Percentiles rank a stretch among this genome's conserved stretches.
These are phyloP conservation scores for Plasmopara muralis DNA, from an alignment of 352 stramenopile species.

Conservation along the genomic window DNA sequence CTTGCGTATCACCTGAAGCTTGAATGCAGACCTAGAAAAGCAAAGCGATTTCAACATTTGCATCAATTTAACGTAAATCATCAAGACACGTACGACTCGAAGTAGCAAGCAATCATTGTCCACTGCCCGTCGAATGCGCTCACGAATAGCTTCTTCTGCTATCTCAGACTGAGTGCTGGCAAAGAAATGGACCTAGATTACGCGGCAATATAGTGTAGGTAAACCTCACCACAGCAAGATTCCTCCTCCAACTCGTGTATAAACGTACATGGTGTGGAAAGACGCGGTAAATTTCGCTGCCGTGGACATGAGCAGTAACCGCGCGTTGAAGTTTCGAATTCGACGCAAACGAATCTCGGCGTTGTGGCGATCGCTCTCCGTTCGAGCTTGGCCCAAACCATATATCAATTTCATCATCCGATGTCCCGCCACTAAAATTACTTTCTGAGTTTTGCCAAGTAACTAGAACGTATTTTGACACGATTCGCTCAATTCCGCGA, in stretches of 20 bases:
- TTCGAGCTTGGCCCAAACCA: conserved; percentile 47
- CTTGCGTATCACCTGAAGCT: conserved; percentile 69
- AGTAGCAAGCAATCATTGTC: conserved; percentile 86
- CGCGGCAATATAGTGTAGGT: not conserved
- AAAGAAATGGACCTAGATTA: conserved; percentile 76
- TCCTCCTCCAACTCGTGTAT: not conserved
- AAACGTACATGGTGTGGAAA: conserved; percentile 76
- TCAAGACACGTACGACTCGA: conserved; percentile 49
- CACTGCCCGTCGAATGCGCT: conserved; percentile 72
- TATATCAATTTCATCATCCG: conserved; percentile 64
- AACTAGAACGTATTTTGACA: conserved; percentile 85
- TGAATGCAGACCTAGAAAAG: conserved; percentile 67
- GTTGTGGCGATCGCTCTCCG: conserved; percentile 31
- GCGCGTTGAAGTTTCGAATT: conserved; percentile 76
- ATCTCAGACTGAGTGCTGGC: conserved; percentile 71
- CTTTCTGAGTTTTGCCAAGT: conserved; percentile 72
- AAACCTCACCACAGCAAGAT: not conserved
- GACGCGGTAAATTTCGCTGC: conserved; percentile 81
- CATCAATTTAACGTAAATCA: not conserved
- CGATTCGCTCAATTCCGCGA: conserved; percentile 68
- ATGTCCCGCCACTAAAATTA: conserved; percentile 44
- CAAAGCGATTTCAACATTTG: conserved; percentile 5
- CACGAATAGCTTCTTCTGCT: conserved; percentile 77
- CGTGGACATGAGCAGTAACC: conserved; percentile 71
- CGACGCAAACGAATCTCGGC: conserved; percentile 41